These are phyloP conservation scores for Nematocida ironsii DNA, from an alignment of 371 early-diverging fungal genomes.

Conservation along the genomic window DNA sequence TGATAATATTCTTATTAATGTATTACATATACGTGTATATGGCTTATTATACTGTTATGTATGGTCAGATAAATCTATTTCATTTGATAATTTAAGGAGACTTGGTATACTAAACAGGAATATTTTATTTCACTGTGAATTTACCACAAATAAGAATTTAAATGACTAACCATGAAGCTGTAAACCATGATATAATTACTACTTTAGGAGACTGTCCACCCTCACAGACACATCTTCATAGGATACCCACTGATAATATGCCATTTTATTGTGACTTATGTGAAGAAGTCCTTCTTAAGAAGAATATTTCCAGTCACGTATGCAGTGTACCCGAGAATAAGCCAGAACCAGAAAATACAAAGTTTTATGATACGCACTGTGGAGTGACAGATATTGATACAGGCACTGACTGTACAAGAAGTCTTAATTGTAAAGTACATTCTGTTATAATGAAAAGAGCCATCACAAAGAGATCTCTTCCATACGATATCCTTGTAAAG, in stretches of 20 bases:
- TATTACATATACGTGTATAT: not conserved
- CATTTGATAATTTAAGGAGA: not conserved
- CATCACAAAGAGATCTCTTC: slow-evolving; percentile 16
- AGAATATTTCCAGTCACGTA: slow-evolving; percentile 1
- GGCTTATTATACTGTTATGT: slow-evolving; percentile 4
- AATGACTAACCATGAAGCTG: not conserved
- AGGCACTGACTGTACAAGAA: slow-evolving; percentile 16
- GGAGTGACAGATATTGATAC: slow-evolving; percentile 33
- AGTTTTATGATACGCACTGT: slow-evolving; percentile 44
- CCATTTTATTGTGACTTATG: slow-evolving; percentile 35
- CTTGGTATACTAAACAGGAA: not conserved
- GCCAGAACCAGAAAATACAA: not conserved
- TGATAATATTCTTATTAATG: not conserved
- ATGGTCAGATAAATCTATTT: not conserved
- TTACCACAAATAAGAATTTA: slow-evolving; percentile 9
- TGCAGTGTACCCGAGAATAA: not conserved
- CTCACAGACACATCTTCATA: slow-evolving; percentile 11
- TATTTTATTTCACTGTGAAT: slow-evolving; percentile 23
- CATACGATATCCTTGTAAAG: slow-evolving; percentile 49
- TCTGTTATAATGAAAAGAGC: slow-evolving; percentile 39
- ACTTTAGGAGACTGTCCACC: not conserved
- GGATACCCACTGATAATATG: slow-evolving; percentile 10
- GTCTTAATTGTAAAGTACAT: slow-evolving; percentile 53
- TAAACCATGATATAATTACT: not conserved
- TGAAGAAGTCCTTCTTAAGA: slow-evolving; percentile 44